These are phyloP conservation scores for Coniferiporia weirii DNA, from an alignment of 1,284 basidiomycete genomes.

Conservation along the genomic window DNA sequence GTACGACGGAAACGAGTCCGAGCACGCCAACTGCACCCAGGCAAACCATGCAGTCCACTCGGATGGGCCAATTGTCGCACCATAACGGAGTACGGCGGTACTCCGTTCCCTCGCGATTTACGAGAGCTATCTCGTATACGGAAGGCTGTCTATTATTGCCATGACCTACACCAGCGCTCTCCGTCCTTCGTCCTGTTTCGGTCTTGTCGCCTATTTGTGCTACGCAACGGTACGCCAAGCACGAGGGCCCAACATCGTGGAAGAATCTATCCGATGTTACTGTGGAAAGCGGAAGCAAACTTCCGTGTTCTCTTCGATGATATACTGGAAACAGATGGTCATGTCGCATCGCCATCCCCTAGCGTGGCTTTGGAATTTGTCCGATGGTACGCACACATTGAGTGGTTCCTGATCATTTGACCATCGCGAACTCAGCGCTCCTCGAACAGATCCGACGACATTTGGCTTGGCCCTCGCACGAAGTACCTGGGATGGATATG, in stretches of 20 bases:
- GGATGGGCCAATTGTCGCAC: not conserved
- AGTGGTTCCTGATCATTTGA: not conserved
- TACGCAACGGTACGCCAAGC: not conserved
- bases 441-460: not conserved
- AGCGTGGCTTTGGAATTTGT: not conserved
- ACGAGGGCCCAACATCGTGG: not conserved
- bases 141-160: not conserved
- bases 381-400: not conserved
- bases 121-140: not conserved
- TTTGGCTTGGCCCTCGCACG: not conserved
- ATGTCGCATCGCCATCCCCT: not conserved
- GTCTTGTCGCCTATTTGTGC: not conserved
- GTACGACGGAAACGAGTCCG: not conserved
- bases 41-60: not conserved
- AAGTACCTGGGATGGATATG: not conserved
- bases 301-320: not conserved
- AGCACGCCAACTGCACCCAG: not conserved
- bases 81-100: not conserved
- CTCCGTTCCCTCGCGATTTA: not conserved
- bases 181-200: not conserved
- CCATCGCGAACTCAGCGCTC: not conserved
- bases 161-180: not conserved
- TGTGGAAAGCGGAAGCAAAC: not conserved
- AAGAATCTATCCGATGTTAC: not conserved
- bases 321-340: not conserved